A percentile compares a stretch with the other conserved stretches of the same genome.
These are phyloP conservation scores for Quercus tomentella DNA, from an alignment of 331 rosid genomes.

Conservation along the genomic window DNA sequence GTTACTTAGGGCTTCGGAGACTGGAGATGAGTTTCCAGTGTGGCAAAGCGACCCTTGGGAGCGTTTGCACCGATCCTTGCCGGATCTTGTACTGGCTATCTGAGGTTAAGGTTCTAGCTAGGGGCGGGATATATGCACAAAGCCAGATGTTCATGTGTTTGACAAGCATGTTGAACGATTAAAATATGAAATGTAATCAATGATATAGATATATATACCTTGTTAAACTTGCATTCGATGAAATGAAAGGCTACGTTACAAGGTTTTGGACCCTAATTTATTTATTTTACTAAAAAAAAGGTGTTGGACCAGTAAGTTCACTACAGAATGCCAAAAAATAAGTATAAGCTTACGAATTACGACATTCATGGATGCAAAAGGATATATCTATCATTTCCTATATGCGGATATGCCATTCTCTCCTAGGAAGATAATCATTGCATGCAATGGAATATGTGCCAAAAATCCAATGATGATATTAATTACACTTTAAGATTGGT, in stretches of 20 bases:
- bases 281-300: too few species aligned
- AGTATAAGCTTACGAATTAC: too few species aligned
- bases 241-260: too few species aligned
- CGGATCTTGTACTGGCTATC: slow-evolving; percentile 19
- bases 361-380: neutral
- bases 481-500: too few species aligned
- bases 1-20: neutral
- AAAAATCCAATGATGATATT: too few species aligned
- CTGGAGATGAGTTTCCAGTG: slow-evolving; percentile 1
- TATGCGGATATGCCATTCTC: too few species aligned
- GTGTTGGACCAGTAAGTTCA: too few species aligned
- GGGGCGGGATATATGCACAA: neutral
- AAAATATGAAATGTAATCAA: neutral
- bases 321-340: too few species aligned
- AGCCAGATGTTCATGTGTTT: neutral
- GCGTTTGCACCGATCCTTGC: slow-evolving; percentile 12
- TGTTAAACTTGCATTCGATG: neutral
- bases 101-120: neutral
- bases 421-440: too few species aligned
- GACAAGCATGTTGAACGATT: neutral
- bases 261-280: too few species aligned
- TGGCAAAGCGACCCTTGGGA: slow-evolving; percentile 24
- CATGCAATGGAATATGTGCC: too few species aligned
- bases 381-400: too few species aligned
- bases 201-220: neutral